Conservation (phyloP, 805 yeast species). For the Starmerella apis region DNA sequence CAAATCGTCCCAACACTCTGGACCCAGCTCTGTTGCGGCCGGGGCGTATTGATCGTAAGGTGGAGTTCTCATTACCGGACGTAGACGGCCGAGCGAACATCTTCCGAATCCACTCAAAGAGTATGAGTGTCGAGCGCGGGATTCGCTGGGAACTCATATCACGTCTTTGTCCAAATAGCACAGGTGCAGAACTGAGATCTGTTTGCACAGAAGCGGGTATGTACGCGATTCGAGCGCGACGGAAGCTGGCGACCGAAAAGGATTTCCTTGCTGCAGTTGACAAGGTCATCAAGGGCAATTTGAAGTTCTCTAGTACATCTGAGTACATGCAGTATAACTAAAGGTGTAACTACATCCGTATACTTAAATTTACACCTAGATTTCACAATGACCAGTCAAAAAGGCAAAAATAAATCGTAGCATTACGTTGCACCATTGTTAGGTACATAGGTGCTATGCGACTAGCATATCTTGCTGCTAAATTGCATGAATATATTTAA, state of each 20-base stretch:
- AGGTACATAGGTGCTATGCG: no score
- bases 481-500: no score
- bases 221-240: slow-evolving; percentile 97
- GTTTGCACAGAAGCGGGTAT: slow-evolving; percentile 99
- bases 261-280: slow-evolving; percentile 97
- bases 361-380: no score
- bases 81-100: slow-evolving; percentile 96
- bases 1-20: slow-evolving; percentile 93
- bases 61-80: slow-evolving; percentile 92
- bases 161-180: slow-evolving; percentile 92
- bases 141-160: slow-evolving; percentile 98
- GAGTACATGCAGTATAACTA: slow-evolving; percentile 97
- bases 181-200: slow-evolving; percentile 97
- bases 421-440: no score
- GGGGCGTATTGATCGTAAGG: slow-evolving; percentile 97
- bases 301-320: slow-evolving; percentile 93
- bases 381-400: no score
- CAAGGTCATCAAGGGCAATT: slow-evolving; percentile 95
- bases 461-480: no score
- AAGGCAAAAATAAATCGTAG: no score
- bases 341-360: no score
- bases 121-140: slow-evolving; percentile 95
- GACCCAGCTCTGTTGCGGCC: slow-evolving; percentile 98
- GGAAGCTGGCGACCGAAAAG: slow-evolving; percentile 96
- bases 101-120: slow-evolving; percentile 91